Percentiles rank a stretch among this genome's conserved stretches.
Evolutionary conservation across 192 early-diverging fungal species (phyloP).

Genomic region (Spinellus fusiger): DNA sequence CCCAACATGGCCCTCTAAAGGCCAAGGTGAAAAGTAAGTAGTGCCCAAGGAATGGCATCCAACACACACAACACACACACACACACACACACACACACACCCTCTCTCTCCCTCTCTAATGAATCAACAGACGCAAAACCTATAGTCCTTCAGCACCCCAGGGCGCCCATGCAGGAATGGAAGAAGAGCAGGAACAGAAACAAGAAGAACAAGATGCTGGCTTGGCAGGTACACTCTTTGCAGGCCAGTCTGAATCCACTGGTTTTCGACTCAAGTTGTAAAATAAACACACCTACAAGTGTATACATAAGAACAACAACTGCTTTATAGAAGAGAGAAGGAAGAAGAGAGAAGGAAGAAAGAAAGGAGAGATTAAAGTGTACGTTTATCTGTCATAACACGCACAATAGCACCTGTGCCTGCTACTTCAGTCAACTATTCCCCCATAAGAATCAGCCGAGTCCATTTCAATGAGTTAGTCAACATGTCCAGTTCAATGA

Average conservation of each 20-base stretch:
- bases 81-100: not conserved
- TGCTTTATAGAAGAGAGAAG: not conserved
- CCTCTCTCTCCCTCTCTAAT: constrained; percentile 4
- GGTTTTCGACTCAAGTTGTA: constrained; percentile 52
- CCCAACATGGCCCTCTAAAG: constrained; percentile 87
- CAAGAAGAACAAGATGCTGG: constrained; percentile 30
- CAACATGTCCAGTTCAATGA: not conserved
- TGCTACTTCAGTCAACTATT: constrained; percentile 74
- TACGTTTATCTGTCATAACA: constrained; percentile 83
- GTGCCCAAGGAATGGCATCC: not conserved
- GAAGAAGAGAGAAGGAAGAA: not conserved
- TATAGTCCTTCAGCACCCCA: constrained; percentile 56
- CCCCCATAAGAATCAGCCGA: constrained; percentile 8
- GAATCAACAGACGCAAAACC: constrained; percentile 13
- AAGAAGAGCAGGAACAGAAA: too few relatives aligned
- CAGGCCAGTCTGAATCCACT: constrained; percentile 43
- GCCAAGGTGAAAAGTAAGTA: constrained; percentile 49
- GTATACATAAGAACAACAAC: not conserved
- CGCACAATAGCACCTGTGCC: constrained; percentile 88
- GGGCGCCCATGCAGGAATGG: constrained; percentile 43
- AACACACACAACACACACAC: not conserved
- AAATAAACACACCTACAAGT: constrained; percentile 3
- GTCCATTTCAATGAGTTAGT: not conserved
- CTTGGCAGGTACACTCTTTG: constrained; percentile 44
- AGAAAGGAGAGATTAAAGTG: constrained; percentile 9